Percentiles rank a stretch among this genome's conserved stretches.
These are phyloP conservation scores for Venturia effusa DNA, from an alignment of 2,329 filamentous ascomycete genomes.

Conservation along the genomic window DNA sequence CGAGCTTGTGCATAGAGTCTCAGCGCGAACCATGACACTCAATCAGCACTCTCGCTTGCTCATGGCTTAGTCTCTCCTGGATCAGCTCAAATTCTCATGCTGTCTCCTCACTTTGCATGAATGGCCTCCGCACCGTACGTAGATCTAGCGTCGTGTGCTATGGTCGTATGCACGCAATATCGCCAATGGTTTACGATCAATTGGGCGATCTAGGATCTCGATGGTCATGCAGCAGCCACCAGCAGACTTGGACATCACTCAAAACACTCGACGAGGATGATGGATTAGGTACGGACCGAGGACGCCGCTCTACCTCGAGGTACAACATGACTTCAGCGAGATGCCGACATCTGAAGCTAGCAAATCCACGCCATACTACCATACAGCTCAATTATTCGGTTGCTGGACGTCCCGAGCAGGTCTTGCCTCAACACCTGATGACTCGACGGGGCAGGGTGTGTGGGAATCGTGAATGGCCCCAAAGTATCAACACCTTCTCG, in stretches of 20 bases:
- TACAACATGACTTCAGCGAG: not conserved
- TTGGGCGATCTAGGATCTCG: not conserved
- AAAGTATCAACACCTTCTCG: not conserved
- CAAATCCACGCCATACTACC: not conserved
- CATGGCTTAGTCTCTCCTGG: not conserved
- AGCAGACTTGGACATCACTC: not conserved
- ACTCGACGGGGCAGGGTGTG: not conserved
- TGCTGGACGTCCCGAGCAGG: not conserved
- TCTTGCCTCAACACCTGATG: not conserved
- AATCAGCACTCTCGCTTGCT: not conserved
- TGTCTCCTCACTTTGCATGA: constrained; percentile 1
- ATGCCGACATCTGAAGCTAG: not conserved
- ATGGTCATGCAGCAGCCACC: not conserved
- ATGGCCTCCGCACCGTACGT: not conserved
- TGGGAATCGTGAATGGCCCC: too few relatives aligned
- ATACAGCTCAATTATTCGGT: not conserved
- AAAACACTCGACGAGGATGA: not conserved
- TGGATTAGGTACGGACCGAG: not conserved
- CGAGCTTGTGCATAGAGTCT: too few relatives aligned
- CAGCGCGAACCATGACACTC: not conserved
- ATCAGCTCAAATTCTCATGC: not conserved
- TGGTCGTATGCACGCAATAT: not conserved
- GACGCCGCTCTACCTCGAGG: not conserved
- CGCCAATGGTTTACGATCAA: not conserved
- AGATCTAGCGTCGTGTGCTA: not conserved